These are phyloP conservation scores for Gentiana dahurica DNA, from an alignment of 257 asterid genomes.

Conservation along the genomic window DNA sequence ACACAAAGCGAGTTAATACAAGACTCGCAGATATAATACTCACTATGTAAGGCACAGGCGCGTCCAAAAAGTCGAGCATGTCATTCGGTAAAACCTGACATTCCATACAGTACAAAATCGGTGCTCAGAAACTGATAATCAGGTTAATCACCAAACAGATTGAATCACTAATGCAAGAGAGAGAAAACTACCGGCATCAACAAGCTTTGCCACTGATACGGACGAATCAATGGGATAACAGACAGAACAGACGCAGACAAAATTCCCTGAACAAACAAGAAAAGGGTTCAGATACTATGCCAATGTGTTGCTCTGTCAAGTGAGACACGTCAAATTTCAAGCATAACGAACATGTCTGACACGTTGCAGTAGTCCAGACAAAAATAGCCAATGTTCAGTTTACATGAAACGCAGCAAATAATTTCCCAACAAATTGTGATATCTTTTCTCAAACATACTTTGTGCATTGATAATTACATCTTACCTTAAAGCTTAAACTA, in stretches of 20 bases:
- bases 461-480: no score
- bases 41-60: constrained; percentile 98
- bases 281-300: no score
- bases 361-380: no score
- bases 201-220: constrained; percentile 98
- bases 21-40: constrained; percentile 22
- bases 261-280: constrained; percentile 48
- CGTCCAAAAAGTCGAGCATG: constrained; percentile 97
- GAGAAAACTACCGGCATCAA: constrained; percentile 71
- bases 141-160: constrained; percentile 4
- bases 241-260: constrained; percentile 81
- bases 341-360: no score
- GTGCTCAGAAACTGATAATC: constrained; percentile 9
- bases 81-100: constrained; percentile 94
- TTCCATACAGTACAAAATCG: constrained; percentile 6
- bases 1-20: background rate
- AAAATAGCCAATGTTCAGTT: no score
- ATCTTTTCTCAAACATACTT: no score
- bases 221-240: constrained; percentile 87
- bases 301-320: background rate
- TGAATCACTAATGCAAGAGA: constrained; percentile 10
- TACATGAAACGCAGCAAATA: background rate
- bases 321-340: no score
- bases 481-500: no score
- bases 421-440: background rate